phyloP scores from a whole-genome alignment of 2,329 filamentous ascomycete genomes.

The Sporothrix globosa region DNA sequence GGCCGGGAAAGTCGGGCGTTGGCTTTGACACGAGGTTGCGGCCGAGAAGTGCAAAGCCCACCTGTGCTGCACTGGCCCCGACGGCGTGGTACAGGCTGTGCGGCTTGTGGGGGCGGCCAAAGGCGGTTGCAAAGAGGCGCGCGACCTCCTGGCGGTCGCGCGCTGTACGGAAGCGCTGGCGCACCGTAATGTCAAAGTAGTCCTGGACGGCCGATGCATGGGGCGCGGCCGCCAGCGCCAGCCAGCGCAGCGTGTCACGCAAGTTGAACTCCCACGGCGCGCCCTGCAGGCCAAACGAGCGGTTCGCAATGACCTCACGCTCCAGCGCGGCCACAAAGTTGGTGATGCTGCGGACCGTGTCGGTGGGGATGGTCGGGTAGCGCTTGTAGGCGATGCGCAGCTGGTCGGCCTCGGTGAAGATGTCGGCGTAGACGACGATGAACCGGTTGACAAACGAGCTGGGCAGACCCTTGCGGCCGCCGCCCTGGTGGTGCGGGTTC shows the following conservation, averaged over 20 bases:
- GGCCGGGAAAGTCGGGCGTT: constrained; percentile 52
- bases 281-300: constrained; percentile 63
- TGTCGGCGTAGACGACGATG: constrained; percentile 94
- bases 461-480: constrained; percentile 90
- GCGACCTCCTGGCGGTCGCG: constrained; percentile 69
- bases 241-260: constrained; percentile 85
- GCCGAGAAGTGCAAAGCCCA: constrained; percentile 73
- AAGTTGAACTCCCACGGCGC: constrained; percentile 97
- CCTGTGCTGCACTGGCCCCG: constrained; percentile 67
- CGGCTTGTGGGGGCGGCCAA: constrained; percentile 55
- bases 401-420: constrained; percentile 80
- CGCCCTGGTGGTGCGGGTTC: constrained; percentile 96
- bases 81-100: constrained; percentile 75
- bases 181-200: constrained; percentile 79
- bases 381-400: constrained; percentile 77
- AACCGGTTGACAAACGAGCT: constrained; percentile 98
- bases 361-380: constrained; percentile 65
- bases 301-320: constrained; percentile 64
- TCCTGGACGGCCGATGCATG: constrained; percentile 55
- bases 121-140: constrained; percentile 67
- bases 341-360: constrained; percentile 70
- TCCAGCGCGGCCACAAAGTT: constrained; percentile 81
- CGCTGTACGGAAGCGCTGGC: constrained; percentile 80
- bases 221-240: constrained; percentile 61
- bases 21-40: constrained; percentile 62